Evolutionary conservation across 2,329 filamentous ascomycete species (phyloP), one percentile per base, ranked within the genome.

Genomic region (Pestalotiopsis sp.): DNA sequence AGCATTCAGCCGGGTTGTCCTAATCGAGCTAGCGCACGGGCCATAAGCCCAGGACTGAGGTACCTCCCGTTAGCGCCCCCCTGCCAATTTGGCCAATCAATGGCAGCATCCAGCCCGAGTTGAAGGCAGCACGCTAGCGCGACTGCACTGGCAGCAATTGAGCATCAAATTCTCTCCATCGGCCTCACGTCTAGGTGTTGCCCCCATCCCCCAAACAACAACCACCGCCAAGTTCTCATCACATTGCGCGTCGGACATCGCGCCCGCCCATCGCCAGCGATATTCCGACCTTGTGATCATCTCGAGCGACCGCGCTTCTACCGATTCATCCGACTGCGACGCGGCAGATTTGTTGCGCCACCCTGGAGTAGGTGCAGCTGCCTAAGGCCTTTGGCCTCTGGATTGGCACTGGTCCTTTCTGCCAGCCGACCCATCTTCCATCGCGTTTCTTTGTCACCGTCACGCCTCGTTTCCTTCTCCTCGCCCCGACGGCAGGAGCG

Each of bases 171-270:
- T 59, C 57, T 27, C 45, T 52, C 45, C 45, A 23, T 52, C 45
- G 45, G 45, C 45, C 45, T 52, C 45, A 52, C 17, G 45, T 52
- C 45, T 6, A 23, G 31, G 39, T n/a, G 25, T 45, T 13, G 20
- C 38, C 38, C 14, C 20, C 61, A 45, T 67, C 56, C 45, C 39
- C 64, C 52, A 20, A 61, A 67, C 65, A 67, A 57, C 64, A 59
- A 14, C 56, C 36, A 27, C 52, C 57, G 20, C 57, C 72, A 67
- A 69, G 74, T 71, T 52, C 45, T n/a, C 82, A 86, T 84, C 83
- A 81, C 79, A 81, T 82, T 83, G 83, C 87, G 86, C 84, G 84
- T 85, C 85, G 81, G 81, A 79, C 82, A 83, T 83, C 82, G 81
- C 80, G 80, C 80, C 76, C 76, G 72, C 71, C 71, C 74, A 74